Evolutionary conservation across 345 rosid species (phyloP).

Genomic region (Euphorbia lathyris): DNA sequence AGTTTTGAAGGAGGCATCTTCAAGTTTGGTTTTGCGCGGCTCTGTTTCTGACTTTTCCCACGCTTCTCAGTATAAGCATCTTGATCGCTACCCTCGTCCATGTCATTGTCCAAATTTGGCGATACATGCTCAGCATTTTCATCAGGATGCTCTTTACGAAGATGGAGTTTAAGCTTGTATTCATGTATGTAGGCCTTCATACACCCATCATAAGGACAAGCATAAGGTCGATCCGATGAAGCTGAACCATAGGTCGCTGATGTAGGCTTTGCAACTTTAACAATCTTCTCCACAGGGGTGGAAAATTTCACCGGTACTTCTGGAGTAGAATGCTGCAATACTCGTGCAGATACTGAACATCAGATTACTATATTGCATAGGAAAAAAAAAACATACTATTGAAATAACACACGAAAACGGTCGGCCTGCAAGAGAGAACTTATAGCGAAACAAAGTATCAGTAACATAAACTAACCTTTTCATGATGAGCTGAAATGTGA

Average conservation of each 20-base stretch:
- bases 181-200: conserved; percentile 95
- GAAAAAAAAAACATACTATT: neutral
- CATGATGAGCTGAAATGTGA: conserved; percentile 79
- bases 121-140: conserved; percentile 60
- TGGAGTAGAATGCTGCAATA: conserved; percentile 51
- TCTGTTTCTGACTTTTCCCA: conserved; percentile 60
- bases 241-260: conserved; percentile 55
- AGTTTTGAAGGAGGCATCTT: conserved; percentile 66
- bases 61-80: conserved; percentile 61
- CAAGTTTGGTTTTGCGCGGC: conserved; percentile 57
- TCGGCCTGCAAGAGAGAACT: no score
- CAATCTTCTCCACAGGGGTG: conserved; percentile 64
- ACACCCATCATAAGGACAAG: conserved; percentile 88
- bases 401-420: neutral
- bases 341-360: conserved; percentile 3
- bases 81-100: conserved; percentile 87
- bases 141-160: conserved; percentile 92
- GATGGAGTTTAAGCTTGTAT: conserved; percentile 94
- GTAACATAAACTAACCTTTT: no score
- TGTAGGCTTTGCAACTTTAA: conserved; percentile 56
- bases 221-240: conserved; percentile 79
- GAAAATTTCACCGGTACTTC: conserved; percentile 54
- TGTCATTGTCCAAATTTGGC: conserved; percentile 47
- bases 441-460: no score
- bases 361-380: no score